Conservation (phyloP, 1,284 basidiomycete genomes). For the Prillingera fragicola region DNA sequence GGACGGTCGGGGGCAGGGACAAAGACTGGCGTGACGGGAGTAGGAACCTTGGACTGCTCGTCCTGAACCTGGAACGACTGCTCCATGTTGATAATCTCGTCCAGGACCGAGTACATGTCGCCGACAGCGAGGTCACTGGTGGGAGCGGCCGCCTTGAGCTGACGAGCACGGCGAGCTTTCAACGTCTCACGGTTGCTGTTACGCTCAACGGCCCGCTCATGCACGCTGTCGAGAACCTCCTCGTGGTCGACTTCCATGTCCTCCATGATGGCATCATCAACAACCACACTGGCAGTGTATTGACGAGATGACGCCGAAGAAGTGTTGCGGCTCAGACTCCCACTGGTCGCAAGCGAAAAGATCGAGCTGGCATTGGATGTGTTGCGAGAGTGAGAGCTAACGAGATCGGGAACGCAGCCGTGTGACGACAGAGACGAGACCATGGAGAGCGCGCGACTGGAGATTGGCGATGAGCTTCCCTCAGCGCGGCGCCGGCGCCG, state of each 20-base stretch:
- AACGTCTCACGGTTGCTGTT: slow-evolving; percentile 9
- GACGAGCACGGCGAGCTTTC: slow-evolving; percentile 7
- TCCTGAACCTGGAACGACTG: slow-evolving; percentile 33
- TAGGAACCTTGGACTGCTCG: not conserved
- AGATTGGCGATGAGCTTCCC: slow-evolving; percentile 21
- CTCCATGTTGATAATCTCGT: slow-evolving; percentile 49
- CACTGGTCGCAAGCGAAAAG: slow-evolving; percentile 26
- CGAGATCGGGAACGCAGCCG: slow-evolving; percentile 32
- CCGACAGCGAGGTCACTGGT: slow-evolving; percentile 25
- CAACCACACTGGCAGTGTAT: slow-evolving; percentile 23
- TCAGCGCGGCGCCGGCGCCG: slow-evolving; percentile 31
- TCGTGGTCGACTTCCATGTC: slow-evolving; percentile 42
- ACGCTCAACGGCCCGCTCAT: not conserved
- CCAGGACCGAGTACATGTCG: slow-evolving; percentile 46
- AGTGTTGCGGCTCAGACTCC: slow-evolving; percentile 29
- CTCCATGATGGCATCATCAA: slow-evolving; percentile 40
- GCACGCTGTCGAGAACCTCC: slow-evolving; percentile 1
- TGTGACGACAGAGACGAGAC: slow-evolving; percentile 18
- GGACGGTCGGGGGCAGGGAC: slow-evolving; percentile 33
- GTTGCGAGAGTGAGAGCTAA: slow-evolving; percentile 30
- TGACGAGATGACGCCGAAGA: slow-evolving; percentile 26
- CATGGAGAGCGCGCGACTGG: slow-evolving; percentile 17
- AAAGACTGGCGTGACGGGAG: slow-evolving; percentile 7
- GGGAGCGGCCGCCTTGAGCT: slow-evolving; percentile 1
- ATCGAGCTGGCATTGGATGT: slow-evolving; percentile 30